Evolutionary conservation across 768 basidiomycete species (phyloP).

Genomic region (Coprinellus aureogranulatus): DNA sequence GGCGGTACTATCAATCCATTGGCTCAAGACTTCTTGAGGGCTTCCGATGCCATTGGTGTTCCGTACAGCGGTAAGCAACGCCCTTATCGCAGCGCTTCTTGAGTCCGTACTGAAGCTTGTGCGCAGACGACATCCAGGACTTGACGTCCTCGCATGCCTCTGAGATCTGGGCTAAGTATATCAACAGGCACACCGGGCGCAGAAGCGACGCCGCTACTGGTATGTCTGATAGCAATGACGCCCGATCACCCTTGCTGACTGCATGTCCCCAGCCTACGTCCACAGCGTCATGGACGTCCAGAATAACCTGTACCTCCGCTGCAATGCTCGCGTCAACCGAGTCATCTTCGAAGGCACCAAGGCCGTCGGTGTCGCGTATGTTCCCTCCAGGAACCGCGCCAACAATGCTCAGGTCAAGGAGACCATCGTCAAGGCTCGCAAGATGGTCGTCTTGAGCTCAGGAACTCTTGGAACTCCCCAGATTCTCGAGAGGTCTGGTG

Average conservation of each 20-base stretch:
- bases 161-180: slow-evolving; percentile 77
- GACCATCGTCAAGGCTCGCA: slow-evolving; percentile 65
- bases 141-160: slow-evolving; percentile 57
- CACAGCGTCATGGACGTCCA: slow-evolving; percentile 72
- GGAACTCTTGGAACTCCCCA: slow-evolving; percentile 72
- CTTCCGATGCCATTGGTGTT: slow-evolving; percentile 56
- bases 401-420: slow-evolving; percentile 51
- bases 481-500: slow-evolving; percentile 72
- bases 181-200: slow-evolving; percentile 70
- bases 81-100: neutral
- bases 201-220: slow-evolving; percentile 71
- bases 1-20: slow-evolving; percentile 62
- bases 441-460: slow-evolving; percentile 62
- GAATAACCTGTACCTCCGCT: slow-evolving; percentile 62
- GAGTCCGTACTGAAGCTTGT: neutral
- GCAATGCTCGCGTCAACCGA: slow-evolving; percentile 63
- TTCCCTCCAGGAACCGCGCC: slow-evolving; percentile 58
- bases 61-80: slow-evolving; percentile 58
- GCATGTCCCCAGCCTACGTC: slow-evolving; percentile 49
- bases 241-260: neutral
- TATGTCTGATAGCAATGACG: slow-evolving; percentile 17
- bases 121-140: slow-evolving; percentile 68
- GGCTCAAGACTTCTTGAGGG: slow-evolving; percentile 69
- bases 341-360: slow-evolving; percentile 73
- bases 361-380: slow-evolving; percentile 70